Evolutionary conservation across 2,329 filamentous ascomycete species (phyloP), one percentile per base, ranked within the genome.

Genomic region (Thermochaetoides dissita): DNA sequence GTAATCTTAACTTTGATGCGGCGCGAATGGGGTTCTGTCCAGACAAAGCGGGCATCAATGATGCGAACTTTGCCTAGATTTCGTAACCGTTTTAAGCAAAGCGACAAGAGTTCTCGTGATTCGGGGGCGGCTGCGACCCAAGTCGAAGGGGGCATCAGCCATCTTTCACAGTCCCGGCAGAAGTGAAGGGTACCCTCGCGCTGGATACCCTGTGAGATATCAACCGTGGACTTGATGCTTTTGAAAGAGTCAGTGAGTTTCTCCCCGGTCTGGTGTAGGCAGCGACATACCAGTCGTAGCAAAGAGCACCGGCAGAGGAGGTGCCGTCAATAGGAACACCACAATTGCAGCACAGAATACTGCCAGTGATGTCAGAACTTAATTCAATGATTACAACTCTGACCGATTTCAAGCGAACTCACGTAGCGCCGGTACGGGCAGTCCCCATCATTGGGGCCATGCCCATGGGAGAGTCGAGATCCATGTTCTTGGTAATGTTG

Each of bases 331-430:
- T 94, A 34, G 89, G 81, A 46, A 85, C 87, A 58, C 89, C 91
- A 63, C 91, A 98, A 71, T 96, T 94, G 69, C 86, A 94, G 65
- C 91, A 98, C 45, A 98, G 82, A 58, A 96, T 94, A n/a, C 79
- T 84, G 46, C 28, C 37, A 39, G 17, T 28, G 10, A 38, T 11
- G 42, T 53, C 34, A 54, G 46, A 11, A 40, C 29, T 12, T 4
- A 34, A 40, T 30, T 12, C 6, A 34, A 8, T 1, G 30, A 11
- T 7, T 9, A 29, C 3, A n/a, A 2, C 8, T 28, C 3, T 8
- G 2, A 7, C 8, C 7, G 8, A 8, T 11, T 10, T 11, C 9
- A 34, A 29, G 9, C 6, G n/a, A 34, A 52, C 57, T 50, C 37
- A 58, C 56, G 58, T 60, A 35, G 58, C 57, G 43, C 51, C 52